phyloP scores from a whole-genome alignment of 345 rosid species.

The Populus alba region DNA sequence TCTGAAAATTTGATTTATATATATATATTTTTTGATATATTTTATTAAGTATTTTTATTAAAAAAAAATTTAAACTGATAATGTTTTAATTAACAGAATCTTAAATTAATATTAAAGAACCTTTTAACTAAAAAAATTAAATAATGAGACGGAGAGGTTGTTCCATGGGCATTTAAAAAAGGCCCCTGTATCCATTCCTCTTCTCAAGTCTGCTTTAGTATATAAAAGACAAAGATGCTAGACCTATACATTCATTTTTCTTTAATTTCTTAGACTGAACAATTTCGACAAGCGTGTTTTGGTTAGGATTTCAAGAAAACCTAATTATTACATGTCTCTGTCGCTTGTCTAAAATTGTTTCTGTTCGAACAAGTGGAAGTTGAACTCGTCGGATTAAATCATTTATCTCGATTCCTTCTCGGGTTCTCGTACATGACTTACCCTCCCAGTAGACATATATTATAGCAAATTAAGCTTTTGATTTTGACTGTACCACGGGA shows the following conservation, averaged over 20 bases:
- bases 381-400: background rate
- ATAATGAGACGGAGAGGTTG: too few relatives aligned
- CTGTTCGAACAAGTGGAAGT: background rate
- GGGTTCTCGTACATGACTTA: too few relatives aligned
- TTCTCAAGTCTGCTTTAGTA: background rate
- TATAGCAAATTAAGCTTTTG: too few relatives aligned
- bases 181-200: background rate
- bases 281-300: background rate
- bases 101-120: too few relatives aligned
- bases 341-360: background rate
- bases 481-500: background rate
- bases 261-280: background rate
- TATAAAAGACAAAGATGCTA: background rate
- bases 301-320: background rate
- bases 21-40: too few relatives aligned
- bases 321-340: background rate
- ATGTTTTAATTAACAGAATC: too few relatives aligned
- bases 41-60: too few relatives aligned
- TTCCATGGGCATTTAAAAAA: too few relatives aligned
- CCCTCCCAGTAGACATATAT: too few relatives aligned
- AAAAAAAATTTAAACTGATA: too few relatives aligned
- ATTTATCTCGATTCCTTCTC: background rate
- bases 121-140: too few relatives aligned
- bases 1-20: too few relatives aligned
- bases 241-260: background rate